Conservation (phyloP, 2,329 filamentous ascomycete species). For the Aspergillus proliferans region DNA sequence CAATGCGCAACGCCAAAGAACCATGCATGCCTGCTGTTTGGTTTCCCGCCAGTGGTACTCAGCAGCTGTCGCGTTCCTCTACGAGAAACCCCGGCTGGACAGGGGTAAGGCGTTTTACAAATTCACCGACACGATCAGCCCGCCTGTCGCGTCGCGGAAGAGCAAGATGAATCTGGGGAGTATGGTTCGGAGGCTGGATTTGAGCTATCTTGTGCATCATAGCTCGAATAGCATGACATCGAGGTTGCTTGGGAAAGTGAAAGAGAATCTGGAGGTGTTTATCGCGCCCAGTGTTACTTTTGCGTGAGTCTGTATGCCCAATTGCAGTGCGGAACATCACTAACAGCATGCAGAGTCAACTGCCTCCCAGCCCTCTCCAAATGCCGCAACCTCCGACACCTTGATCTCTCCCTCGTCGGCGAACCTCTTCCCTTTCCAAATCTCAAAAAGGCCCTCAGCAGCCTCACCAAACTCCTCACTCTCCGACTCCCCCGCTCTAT, state of each 20-base stretch:
- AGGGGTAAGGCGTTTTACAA: slow-evolving; percentile 46
- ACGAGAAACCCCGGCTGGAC: slow-evolving; percentile 46
- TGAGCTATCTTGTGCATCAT: slow-evolving; percentile 53
- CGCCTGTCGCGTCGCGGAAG: slow-evolving; percentile 40
- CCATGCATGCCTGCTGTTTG: slow-evolving; percentile 48
- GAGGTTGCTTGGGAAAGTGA: slow-evolving; percentile 50
- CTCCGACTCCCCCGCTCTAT: slow-evolving; percentile 40
- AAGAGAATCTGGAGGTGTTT: slow-evolving; percentile 48
- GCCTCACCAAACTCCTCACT: slow-evolving; percentile 38
- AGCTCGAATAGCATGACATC: slow-evolving; percentile 53
- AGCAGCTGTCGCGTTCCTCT: slow-evolving; percentile 47
- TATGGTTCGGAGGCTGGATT: slow-evolving; percentile 49
- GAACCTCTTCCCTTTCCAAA: slow-evolving; percentile 45
- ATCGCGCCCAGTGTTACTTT: slow-evolving; percentile 54
- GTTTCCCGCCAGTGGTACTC: slow-evolving; percentile 54
- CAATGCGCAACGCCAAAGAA: slow-evolving; percentile 35
- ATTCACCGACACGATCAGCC: slow-evolving; percentile 52
- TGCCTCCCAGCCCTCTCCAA: slow-evolving; percentile 53
- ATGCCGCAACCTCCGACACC: slow-evolving; percentile 42
- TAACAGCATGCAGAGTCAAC: slow-evolving; percentile 35
- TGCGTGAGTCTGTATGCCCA: slow-evolving; percentile 34
- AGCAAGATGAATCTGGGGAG: slow-evolving; percentile 41
- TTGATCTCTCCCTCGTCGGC: slow-evolving; percentile 50
- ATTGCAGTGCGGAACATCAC: neutral
- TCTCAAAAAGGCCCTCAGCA: slow-evolving; percentile 47